Base-by-base conservation (phyloP, 2,329 filamentous ascomycete species). In the Shiraia bambusicola region DNA sequence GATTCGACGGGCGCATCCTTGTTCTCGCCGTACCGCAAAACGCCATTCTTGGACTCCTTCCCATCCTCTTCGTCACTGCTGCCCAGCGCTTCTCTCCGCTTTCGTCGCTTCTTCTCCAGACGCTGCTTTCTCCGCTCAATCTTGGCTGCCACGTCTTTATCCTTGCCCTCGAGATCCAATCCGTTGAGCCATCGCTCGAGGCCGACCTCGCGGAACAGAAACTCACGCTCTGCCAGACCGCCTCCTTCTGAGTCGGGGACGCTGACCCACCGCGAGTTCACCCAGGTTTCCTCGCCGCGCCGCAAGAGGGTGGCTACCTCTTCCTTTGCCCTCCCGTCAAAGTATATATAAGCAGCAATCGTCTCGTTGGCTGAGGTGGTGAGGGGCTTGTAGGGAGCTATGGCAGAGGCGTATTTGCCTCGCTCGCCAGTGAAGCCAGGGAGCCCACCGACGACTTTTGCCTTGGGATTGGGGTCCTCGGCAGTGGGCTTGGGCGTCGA, bases 341-440 rank as follows among this genome's bases (percentile, higher is more conserved):
- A 98, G 73, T 98, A 98, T 58, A 98, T 97, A 69, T 98, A 98
- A 27, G 92, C 93, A 24, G 93, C 93, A 58, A 98, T 92, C 11
- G 93, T 98, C 73, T 98, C 93, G 69, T 96, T 95, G 42, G 89
- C 86, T 24, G 88, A 95, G 47, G 87, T 85, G 14, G 93, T 97
- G 73, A 96, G 83, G 38, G 93, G 88, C 50, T 92, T 86, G 71
- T 98, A 98, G 1, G 92, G 89, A 40, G 80, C 83, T 49, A 96
- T 78, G 27, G 82, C 76, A 28, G 81, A 69, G 40, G 67, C 66
- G 56, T 76, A 76, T 52, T 76, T 77, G 39, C 77, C 78, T 52
- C 78, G 72, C 50, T 79, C 76, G 40, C 49, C 45, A 19, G 69
- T 67, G 45, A 73, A 70, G 49, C 77, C 82, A 15, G 82, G 80